Percentiles rank a stretch among this genome's conserved stretches.
These are phyloP conservation scores for Papiliotrema fonsecae DNA, from an alignment of 1,284 basidiomycete genomes.

Conservation along the genomic window DNA sequence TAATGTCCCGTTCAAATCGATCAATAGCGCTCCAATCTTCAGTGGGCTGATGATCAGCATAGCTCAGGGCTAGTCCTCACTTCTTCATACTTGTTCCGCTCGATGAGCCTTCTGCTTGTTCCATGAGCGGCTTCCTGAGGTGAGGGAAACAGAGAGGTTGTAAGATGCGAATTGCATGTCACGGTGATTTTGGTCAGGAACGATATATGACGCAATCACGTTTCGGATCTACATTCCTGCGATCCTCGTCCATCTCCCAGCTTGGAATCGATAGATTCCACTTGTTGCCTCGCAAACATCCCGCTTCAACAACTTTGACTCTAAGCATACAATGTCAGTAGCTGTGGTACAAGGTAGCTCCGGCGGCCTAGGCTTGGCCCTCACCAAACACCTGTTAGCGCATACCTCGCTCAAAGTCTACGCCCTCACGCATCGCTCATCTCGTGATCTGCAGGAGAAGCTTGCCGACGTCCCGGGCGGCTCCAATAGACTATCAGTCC, in stretches of 20 bases:
- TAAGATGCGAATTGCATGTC: too few relatives aligned
- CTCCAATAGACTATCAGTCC: slow-evolving; percentile 40
- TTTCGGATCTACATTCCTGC: background rate
- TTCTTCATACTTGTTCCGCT: background rate
- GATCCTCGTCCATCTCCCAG: background rate
- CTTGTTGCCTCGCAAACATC: too few relatives aligned
- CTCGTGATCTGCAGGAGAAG: slow-evolving; percentile 29
- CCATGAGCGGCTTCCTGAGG: too few relatives aligned
- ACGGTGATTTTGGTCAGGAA: too few relatives aligned
- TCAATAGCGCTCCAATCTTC: slow-evolving; percentile 53
- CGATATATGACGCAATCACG: slow-evolving; percentile 2
- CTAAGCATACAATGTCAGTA: slow-evolving; percentile 25
- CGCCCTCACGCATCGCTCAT: slow-evolving; percentile 47
- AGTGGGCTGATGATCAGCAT: slow-evolving; percentile 2
- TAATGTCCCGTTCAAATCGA: slow-evolving; percentile 66
- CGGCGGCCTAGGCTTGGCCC: slow-evolving; percentile 28
- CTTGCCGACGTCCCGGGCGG: slow-evolving; percentile 16
- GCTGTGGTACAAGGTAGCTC: slow-evolving; percentile 39
- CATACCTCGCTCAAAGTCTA: slow-evolving; percentile 48
- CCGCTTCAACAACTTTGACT: background rate
- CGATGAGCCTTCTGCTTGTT: background rate
- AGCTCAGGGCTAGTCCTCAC: background rate
- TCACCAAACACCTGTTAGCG: slow-evolving; percentile 38
- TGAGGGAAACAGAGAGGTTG: too few relatives aligned
- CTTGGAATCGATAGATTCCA: too few relatives aligned